phyloP scores from a whole-genome alignment of 164 flowering plant genomes.

The Nymphaea colorata region DNA sequence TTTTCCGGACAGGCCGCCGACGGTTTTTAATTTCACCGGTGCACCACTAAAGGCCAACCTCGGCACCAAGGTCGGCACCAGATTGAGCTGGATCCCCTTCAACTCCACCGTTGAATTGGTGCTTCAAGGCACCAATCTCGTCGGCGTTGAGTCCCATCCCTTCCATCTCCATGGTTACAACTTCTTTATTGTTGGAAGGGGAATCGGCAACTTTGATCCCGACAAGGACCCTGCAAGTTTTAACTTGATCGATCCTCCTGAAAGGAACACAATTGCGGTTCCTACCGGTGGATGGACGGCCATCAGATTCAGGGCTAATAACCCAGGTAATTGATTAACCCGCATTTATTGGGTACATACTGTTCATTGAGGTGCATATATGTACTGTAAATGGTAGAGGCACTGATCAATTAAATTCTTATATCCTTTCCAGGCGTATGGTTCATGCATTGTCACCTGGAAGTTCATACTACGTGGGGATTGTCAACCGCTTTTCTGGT shows the following conservation, averaged over 20 bases:
- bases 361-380: background rate
- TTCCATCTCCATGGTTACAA: constrained; percentile 52
- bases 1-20: constrained; percentile 40
- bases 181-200: constrained; percentile 44
- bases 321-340: constrained; percentile 38
- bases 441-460: constrained; percentile 71
- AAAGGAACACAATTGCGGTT: constrained; percentile 59
- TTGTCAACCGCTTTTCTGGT: constrained; percentile 52
- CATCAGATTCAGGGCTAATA: constrained; percentile 53
- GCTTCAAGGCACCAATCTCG: constrained; percentile 41
- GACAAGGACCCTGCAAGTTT: constrained; percentile 37
- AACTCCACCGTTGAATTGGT: constrained; percentile 41
- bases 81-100: constrained; percentile 29
- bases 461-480: constrained; percentile 62
- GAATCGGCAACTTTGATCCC: constrained; percentile 36
- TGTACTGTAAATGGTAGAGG: background rate
- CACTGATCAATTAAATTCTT: background rate
- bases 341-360: background rate
- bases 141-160: constrained; percentile 45
- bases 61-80: constrained; percentile 22
- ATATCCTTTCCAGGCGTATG: constrained; percentile 32
- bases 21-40: constrained; percentile 38
- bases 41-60: constrained; percentile 44
- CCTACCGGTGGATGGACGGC: constrained; percentile 80
- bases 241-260: constrained; percentile 61